Conservation (phyloP, 108 stramenopile species). For the Asterionellopsis glacialis region DNA sequence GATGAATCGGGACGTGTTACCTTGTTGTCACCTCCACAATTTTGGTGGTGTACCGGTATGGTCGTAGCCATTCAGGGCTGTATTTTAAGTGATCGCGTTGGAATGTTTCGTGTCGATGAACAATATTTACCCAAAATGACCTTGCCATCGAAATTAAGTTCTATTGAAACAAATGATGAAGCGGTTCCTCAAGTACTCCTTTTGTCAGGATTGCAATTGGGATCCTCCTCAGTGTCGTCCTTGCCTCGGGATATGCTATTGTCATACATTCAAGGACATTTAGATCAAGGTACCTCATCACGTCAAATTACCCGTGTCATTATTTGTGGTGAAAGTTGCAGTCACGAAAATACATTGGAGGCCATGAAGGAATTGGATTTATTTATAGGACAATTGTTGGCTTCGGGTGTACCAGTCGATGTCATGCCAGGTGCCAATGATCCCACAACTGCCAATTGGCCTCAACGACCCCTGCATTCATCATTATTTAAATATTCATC, state of each 20-base stretch:
- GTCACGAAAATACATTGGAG: slow-evolving; percentile 7
- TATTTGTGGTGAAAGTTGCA: slow-evolving; percentile 53
- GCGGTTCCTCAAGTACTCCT: slow-evolving; percentile 10
- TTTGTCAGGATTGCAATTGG: slow-evolving; percentile 67
- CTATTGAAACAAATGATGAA: slow-evolving; percentile 4
- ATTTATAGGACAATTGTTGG: slow-evolving; percentile 45
- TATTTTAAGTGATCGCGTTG: slow-evolving; percentile 31
- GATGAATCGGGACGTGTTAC: slow-evolving; percentile 80
- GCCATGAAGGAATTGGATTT: slow-evolving; percentile 55
- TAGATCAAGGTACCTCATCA: too few relatives aligned
- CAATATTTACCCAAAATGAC: slow-evolving; percentile 27
- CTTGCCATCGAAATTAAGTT: neutral
- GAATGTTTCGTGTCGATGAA: slow-evolving; percentile 58
- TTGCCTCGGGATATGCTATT: slow-evolving; percentile 71
- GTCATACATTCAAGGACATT: slow-evolving; percentile 60
- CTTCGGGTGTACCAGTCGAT: slow-evolving; percentile 66
- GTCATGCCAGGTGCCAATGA: slow-evolving; percentile 72
- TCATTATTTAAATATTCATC: slow-evolving; percentile 51
- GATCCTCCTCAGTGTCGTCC: slow-evolving; percentile 44
- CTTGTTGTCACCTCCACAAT: slow-evolving; percentile 25
- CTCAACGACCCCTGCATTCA: slow-evolving; percentile 76
- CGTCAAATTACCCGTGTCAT: slow-evolving; percentile 63
- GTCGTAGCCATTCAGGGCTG: slow-evolving; percentile 65
- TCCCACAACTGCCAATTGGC: slow-evolving; percentile 87
- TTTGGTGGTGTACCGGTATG: slow-evolving; percentile 59